Percentiles rank a stretch among this genome's conserved stretches.
Evolutionary conservation across 805 yeast species (phyloP).

Genomic region (Yueomyces sinensis): DNA sequence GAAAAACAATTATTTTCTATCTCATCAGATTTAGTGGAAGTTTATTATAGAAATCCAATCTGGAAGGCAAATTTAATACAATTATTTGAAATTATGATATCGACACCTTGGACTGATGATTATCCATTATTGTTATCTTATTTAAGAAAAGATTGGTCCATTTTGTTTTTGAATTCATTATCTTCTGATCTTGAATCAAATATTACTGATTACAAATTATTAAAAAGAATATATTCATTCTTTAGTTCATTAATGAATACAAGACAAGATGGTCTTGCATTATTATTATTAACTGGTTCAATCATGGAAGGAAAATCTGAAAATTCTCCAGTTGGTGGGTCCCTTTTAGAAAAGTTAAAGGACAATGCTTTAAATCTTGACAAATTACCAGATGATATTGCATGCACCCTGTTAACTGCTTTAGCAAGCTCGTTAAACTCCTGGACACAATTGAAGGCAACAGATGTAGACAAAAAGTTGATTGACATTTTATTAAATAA

Average conservation of each 20-base stretch:
- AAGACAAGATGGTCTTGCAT: constrained; percentile 66
- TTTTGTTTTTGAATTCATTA: constrained; percentile 44
- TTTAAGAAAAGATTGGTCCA: constrained; percentile 53
- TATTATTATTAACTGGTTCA: constrained; percentile 44
- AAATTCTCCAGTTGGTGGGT: constrained; percentile 15
- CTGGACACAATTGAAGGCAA: constrained; percentile 55
- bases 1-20: constrained; percentile 47
- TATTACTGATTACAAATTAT: constrained; percentile 38
- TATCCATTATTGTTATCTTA: constrained; percentile 76
- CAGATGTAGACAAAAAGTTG: constrained; percentile 31
- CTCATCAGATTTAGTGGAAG: constrained; percentile 41
- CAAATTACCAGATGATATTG: constrained; percentile 46
- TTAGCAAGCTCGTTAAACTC: constrained; percentile 63
- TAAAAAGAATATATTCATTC: constrained; percentile 46
- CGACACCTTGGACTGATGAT: constrained; percentile 41
- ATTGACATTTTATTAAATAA: constrained; percentile 25
- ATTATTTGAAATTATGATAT: constrained; percentile 44
- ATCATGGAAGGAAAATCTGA: constrained; percentile 24
- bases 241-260: constrained; percentile 57
- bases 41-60: constrained; percentile 32
- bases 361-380: constrained; percentile 38
- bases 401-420: constrained; percentile 57
- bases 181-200: constrained; percentile 46
- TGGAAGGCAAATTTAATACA: constrained; percentile 41
- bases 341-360: constrained; percentile 45